phyloP scores from a whole-genome alignment of 805 yeast species.

The Barnettozyma sucrosica region DNA sequence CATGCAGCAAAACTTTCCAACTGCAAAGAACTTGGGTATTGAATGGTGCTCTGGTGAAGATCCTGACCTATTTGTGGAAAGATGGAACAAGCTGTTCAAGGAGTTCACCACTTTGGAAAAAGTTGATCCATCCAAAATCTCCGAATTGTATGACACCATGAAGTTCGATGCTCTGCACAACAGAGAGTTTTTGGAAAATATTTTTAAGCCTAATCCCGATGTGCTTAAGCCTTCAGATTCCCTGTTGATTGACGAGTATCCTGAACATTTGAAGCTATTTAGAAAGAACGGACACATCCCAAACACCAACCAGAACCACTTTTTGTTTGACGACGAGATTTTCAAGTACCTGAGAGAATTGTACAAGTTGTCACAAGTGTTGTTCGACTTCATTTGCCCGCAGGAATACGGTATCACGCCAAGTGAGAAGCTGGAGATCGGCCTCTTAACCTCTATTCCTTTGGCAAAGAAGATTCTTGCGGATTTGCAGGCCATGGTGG shows the following conservation, averaged over 20 bases:
- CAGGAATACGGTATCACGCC: constrained; percentile 98
- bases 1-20: constrained; percentile 72
- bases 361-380: constrained; percentile 82
- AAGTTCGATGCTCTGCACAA: constrained; percentile 97
- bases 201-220: constrained; percentile 61
- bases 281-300: constrained; percentile 12
- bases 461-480: constrained; percentile 79
- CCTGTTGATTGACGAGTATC: constrained; percentile 24
- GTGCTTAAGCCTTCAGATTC: constrained; percentile 30
- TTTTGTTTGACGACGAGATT: constrained; percentile 72
- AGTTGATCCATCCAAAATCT: constrained; percentile 94
- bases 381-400: constrained; percentile 96
- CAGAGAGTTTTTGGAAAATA: constrained; percentile 76
- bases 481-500: constrained; percentile 76
- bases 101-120: constrained; percentile 92
- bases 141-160: constrained; percentile 97
- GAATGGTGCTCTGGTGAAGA: constrained; percentile 98
- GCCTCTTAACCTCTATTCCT: constrained; percentile 88
- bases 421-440: constrained; percentile 92
- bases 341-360: constrained; percentile 80
- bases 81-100: constrained; percentile 95
- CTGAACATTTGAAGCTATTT: constrained; percentile 25
- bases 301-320: constrained; percentile 27
- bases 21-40: constrained; percentile 59
- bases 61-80: constrained; percentile 79